A percentile compares a stretch with the other conserved stretches of the same genome.
Evolutionary conservation across 2,329 filamentous ascomycete genomes (phyloP).

Genomic region (Mycosphaerella sp.): DNA sequence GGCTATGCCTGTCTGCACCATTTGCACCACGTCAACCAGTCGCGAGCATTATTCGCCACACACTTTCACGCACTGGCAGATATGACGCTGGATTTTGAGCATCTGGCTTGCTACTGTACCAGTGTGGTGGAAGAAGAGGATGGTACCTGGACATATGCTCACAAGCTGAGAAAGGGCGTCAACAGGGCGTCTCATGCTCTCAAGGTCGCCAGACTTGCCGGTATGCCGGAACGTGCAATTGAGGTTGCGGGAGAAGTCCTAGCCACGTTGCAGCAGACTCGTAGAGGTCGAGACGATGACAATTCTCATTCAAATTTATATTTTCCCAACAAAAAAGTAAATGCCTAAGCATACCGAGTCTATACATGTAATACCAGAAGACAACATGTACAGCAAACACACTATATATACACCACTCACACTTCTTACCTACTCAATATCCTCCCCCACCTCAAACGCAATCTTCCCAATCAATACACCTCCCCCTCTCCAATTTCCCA

Average conservation of each 20-base stretch:
- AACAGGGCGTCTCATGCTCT: slow-evolving; percentile 86
- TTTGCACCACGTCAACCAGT: slow-evolving; percentile 68
- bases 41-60: slow-evolving; percentile 83
- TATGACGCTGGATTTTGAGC: slow-evolving; percentile 55
- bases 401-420: background rate
- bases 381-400: no score
- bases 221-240: slow-evolving; percentile 65
- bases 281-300: background rate
- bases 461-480: slow-evolving; percentile 15
- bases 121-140: slow-evolving; percentile 68
- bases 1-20: slow-evolving; percentile 85
- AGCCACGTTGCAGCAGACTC: slow-evolving; percentile 9
- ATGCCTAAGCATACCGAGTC: no score
- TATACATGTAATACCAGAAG: no score
- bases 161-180: slow-evolving; percentile 71
- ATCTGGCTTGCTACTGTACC: slow-evolving; percentile 75
- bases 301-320: no score
- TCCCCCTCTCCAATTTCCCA: slow-evolving; percentile 17
- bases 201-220: slow-evolving; percentile 86
- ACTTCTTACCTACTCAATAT: slow-evolving; percentile 9
- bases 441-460: slow-evolving; percentile 11
- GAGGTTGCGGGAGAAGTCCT: slow-evolving; percentile 58
- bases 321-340: no score
- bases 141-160: slow-evolving; percentile 73
- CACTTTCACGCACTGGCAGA: slow-evolving; percentile 86